Percentiles rank a stretch among this genome's conserved stretches.
Evolutionary conservation across 305 asterid genomes (phyloP).

Genomic region (Solanum hybrid): DNA sequence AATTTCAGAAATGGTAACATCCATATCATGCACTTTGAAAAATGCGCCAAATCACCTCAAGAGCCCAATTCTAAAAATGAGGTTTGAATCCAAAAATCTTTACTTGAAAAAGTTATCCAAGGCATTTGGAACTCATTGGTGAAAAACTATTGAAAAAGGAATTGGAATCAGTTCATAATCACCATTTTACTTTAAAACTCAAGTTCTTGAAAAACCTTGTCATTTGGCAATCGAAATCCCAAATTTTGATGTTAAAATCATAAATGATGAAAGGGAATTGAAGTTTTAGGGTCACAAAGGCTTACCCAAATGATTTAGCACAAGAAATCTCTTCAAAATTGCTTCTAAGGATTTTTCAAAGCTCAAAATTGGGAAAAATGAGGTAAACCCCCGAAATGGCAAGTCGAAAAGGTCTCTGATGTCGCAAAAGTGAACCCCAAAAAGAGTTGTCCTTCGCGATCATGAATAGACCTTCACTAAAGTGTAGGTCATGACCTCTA

Average conservation of each 20-base stretch:
- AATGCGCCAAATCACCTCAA: neutral
- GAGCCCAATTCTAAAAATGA: neutral
- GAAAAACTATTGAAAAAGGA: neutral
- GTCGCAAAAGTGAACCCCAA: too few species aligned
- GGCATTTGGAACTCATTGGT: neutral
- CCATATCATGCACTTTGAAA: neutral
- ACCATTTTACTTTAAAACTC: neutral
- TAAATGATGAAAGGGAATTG: neutral
- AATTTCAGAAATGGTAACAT: neutral
- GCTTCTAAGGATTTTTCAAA: neutral
- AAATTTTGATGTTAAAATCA: neutral
- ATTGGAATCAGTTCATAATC: neutral
- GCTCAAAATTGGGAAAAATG: too few species aligned
- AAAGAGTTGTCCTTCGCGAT: too few species aligned
- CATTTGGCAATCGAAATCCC: neutral
- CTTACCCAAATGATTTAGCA: neutral
- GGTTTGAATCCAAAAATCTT: neutral
- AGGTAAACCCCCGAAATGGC: too few species aligned
- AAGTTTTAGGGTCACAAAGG: neutral
- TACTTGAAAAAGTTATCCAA: neutral
- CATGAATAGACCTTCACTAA: too few species aligned
- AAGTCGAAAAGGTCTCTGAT: too few species aligned
- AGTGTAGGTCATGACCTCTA: too few species aligned
- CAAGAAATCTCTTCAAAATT: neutral
- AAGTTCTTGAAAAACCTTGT: neutral